phyloP scores from a whole-genome alignment of 1,284 basidiomycete genomes.

The Ceratobasidium sp. region DNA sequence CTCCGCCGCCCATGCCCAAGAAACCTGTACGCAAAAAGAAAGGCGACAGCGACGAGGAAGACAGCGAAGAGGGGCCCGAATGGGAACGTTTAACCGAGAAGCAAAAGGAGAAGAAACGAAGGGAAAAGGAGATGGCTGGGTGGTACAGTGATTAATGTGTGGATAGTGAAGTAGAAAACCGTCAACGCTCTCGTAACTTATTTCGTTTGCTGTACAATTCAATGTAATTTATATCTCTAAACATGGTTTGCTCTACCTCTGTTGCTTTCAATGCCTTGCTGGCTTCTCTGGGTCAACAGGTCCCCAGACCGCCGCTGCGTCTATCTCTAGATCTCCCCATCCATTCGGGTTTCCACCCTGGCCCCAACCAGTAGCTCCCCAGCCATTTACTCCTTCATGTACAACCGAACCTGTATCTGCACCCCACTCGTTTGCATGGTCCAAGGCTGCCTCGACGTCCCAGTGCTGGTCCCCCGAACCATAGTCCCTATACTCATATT shows the following conservation, averaged over 20 bases:
- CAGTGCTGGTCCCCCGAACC: neutral
- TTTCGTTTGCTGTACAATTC: constrained; percentile 10
- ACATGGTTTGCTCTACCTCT: neutral
- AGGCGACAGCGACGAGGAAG: constrained; percentile 22
- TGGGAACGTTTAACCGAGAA: constrained; percentile 36
- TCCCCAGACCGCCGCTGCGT: constrained; percentile 5
- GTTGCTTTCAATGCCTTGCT: neutral
- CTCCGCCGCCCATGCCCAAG: constrained; percentile 32
- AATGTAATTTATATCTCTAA: constrained; percentile 24
- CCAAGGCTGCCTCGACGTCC: no score
- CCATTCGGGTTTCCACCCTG: neutral
- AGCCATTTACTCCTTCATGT: neutral
- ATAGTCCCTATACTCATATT: constrained; percentile 17
- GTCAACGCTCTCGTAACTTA: constrained; percentile 21
- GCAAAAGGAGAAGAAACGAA: constrained; percentile 35
- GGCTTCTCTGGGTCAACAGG: neutral
- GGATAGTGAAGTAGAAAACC: neutral
- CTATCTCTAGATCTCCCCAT: constrained; percentile 12
- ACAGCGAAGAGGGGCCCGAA: constrained; percentile 32
- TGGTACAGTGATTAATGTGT: constrained; percentile 30
- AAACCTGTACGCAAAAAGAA: constrained; percentile 35
- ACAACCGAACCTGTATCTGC: no score
- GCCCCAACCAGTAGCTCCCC: neutral
- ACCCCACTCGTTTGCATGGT: no score
- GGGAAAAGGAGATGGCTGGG: constrained; percentile 27